Evolutionary conservation across 345 rosid genomes (phyloP).

Genomic region (Arabis alpina): DNA sequence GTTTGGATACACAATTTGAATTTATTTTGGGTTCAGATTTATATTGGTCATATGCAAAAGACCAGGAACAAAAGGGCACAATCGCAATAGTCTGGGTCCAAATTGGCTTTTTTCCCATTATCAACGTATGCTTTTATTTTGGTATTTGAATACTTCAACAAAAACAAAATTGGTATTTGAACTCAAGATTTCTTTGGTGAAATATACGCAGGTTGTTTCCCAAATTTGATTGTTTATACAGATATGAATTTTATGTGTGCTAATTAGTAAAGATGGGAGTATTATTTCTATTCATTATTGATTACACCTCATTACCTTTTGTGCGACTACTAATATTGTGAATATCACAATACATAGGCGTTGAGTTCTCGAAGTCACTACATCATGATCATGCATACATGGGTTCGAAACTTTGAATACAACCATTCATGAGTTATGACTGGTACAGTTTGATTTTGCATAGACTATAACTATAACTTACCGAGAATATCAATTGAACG

Average conservation of each 20-base stretch:
- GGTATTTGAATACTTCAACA: too few relatives aligned
- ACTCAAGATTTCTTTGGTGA: conserved; percentile 4
- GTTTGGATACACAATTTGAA: too few relatives aligned
- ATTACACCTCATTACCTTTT: not conserved
- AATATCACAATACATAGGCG: not conserved
- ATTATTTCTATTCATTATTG: not conserved
- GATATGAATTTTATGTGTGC: not conserved
- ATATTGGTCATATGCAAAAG: too few relatives aligned
- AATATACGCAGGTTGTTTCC: not conserved
- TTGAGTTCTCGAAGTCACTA: not conserved
- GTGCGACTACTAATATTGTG: not conserved
- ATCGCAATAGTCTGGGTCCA: too few relatives aligned
- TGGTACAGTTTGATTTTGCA: not conserved
- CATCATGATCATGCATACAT: conserved; percentile 2
- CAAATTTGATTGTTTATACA: not conserved
- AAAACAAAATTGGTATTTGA: not conserved
- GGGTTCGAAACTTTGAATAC: not conserved
- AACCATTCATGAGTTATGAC: not conserved
- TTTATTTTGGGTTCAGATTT: too few relatives aligned
- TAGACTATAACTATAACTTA: not conserved
- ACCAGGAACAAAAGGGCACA: too few relatives aligned
- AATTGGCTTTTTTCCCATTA: too few relatives aligned
- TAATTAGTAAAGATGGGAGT: not conserved
- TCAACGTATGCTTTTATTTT: too few relatives aligned
- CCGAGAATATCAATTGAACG: not conserved